phyloP scores from a whole-genome alignment of 106 monocot species.

The Platanthera guangdongensis region DNA sequence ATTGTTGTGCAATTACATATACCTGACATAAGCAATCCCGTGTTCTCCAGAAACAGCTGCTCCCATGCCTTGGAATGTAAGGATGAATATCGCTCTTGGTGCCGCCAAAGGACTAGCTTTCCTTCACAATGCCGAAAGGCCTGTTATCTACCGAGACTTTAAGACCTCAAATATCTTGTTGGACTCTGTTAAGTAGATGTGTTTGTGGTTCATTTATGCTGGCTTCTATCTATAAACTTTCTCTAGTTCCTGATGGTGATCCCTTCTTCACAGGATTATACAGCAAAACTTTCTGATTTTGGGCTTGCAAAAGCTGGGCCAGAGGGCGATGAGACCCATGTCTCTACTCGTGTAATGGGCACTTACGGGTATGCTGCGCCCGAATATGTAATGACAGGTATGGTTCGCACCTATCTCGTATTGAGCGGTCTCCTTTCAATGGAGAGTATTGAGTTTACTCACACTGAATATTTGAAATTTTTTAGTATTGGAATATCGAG shows the following conservation, averaged over 20 bases:
- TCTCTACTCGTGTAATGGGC: conserved; percentile 67
- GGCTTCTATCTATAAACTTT: background rate
- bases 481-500: too few relatives aligned
- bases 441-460: too few relatives aligned
- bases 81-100: conserved; percentile 69
- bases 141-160: conserved; percentile 84
- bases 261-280: conserved; percentile 33
- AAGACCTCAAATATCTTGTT: conserved; percentile 84
- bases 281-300: conserved; percentile 77
- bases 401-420: background rate
- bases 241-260: background rate
- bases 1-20: background rate
- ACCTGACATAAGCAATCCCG: background rate
- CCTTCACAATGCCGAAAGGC: conserved; percentile 63
- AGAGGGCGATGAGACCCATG: conserved; percentile 59
- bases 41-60: conserved; percentile 39
- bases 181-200: conserved; percentile 48
- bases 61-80: conserved; percentile 63
- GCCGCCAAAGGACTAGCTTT: conserved; percentile 78
- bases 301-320: conserved; percentile 78
- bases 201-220: background rate
- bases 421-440: background rate
- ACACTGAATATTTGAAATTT: too few relatives aligned
- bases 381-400: conserved; percentile 69
- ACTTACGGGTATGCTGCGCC: conserved; percentile 72